Percentiles rank a stretch among this genome's conserved stretches.
Evolutionary conservation across 352 stramenopile species (phyloP).

Genomic region (Phytopythium litorale): DNA sequence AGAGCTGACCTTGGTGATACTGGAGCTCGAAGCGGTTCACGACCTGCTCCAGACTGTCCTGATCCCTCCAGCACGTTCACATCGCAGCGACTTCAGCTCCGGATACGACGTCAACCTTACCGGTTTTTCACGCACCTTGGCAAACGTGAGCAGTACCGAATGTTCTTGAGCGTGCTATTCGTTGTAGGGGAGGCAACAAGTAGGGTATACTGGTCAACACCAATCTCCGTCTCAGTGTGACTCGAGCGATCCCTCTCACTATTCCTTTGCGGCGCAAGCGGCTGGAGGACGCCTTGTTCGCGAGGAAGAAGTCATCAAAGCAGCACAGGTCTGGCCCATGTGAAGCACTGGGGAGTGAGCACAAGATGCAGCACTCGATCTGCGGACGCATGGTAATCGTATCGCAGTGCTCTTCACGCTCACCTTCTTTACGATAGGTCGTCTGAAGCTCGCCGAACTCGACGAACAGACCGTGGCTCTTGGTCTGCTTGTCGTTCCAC

Average conservation of each 20-base stretch:
- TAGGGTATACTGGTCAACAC: background rate
- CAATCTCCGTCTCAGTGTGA: background rate
- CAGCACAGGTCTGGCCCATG: slow-evolving; percentile 38
- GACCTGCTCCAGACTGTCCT: slow-evolving; percentile 26
- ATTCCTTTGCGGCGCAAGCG: slow-evolving; percentile 28
- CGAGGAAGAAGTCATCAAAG: slow-evolving; percentile 48
- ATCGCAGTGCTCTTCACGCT: background rate
- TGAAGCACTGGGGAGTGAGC: too few species aligned
- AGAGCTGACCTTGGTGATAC: slow-evolving; percentile 21
- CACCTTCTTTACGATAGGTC: slow-evolving; percentile 48
- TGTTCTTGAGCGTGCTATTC: slow-evolving; percentile 20
- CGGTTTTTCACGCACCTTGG: slow-evolving; percentile 11
- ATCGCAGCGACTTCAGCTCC: background rate
- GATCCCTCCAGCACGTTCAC: background rate
- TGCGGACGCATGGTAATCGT: too few species aligned
- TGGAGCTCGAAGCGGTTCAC: slow-evolving; percentile 22
- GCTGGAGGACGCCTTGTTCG: background rate
- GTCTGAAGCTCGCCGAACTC: slow-evolving; percentile 66
- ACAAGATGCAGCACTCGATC: too few species aligned
- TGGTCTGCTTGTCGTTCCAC: slow-evolving; percentile 50
- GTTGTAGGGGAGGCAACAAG: background rate
- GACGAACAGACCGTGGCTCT: slow-evolving; percentile 38
- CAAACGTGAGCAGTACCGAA: slow-evolving; percentile 16
- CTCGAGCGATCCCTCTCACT: slow-evolving; percentile 12
- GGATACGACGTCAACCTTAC: background rate